Evolutionary conservation across 257 asterid genomes (phyloP), one percentile per base, ranked within the genome.

Genomic region (Jacaranda mimosifolia): DNA sequence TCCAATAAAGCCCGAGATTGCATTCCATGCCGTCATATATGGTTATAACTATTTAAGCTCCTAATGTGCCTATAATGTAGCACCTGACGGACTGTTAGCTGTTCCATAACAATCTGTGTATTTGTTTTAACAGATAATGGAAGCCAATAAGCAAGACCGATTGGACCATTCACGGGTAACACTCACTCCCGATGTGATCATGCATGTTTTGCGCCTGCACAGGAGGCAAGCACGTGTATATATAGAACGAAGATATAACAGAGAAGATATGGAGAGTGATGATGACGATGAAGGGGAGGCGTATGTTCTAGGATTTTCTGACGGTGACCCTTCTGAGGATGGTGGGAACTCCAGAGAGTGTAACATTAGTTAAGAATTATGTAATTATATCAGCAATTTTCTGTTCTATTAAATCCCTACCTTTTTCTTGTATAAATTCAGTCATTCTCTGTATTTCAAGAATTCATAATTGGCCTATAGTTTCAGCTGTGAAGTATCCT

Each of bases 191-290:
- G 94, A 91, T 49, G 88, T 88, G 75, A 85, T 93, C 81, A 88
- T 89, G 98, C 97, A 86, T 40, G 90, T 93, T 75, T 73, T 93
- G 79, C 91, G 89, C 15, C 83, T 91, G 70, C 96, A 88, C 78
- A 77, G 96, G 82, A 89, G 97, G 87, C 96, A 89, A 86, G 92
- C 91, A 7, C 83, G 81, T 26, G 88, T 90, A 64, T 89, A 83
- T 35, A 74, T 81, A 0, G 94, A 89, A 70, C 81, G 92, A 74
- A 81, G 86, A 72, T 68, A 76, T 26, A 76, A 81, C 58, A 67
- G 90, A 70, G 86, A 74, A 21, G 85, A 62, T 63, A 10, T 63
- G 1, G 83, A 78, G 53, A 82, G 80, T 19, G 83, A 79, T 26
- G 86, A 58, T 6, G 81, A 78, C 10, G 81, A 43, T 4, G 78